Percentiles rank a stretch among this genome's conserved stretches.
phyloP scores from a whole-genome alignment of 805 yeast species.

The Tetrapisispora arboricola region DNA sequence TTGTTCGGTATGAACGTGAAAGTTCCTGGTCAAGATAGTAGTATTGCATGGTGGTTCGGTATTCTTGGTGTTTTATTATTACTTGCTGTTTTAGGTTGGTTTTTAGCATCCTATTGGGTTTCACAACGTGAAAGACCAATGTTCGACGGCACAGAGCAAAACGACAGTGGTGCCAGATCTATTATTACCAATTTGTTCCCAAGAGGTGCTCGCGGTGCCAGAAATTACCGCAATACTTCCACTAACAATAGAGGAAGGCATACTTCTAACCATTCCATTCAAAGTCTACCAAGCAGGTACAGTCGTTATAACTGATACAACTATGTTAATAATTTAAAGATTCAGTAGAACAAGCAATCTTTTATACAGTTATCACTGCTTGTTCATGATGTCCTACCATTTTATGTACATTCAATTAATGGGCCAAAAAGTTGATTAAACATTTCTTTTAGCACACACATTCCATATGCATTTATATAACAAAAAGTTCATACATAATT shows the following conservation, averaged over 20 bases:
- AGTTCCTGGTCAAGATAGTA: constrained; percentile 58
- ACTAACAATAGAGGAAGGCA: not conserved
- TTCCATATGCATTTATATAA: not conserved
- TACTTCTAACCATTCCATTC: constrained; percentile 9
- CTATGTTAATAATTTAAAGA: not conserved
- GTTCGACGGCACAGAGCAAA: constrained; percentile 24
- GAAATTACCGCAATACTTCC: constrained; percentile 3
- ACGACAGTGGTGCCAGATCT: constrained; percentile 28
- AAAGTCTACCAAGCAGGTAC: constrained; percentile 15
- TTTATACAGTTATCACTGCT: too few species aligned
- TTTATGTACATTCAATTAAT: too few species aligned
- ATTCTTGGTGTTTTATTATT: constrained; percentile 44
- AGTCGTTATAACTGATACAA: constrained; percentile 11
- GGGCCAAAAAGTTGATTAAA: too few species aligned
- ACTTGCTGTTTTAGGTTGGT: constrained; percentile 32
- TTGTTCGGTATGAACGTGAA: constrained; percentile 91
- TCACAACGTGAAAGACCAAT: constrained; percentile 22
- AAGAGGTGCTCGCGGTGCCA: constrained; percentile 5
- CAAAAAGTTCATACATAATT: not conserved
- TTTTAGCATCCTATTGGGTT: constrained; percentile 36
- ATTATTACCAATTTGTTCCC: constrained; percentile 22
- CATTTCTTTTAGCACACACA: not conserved
- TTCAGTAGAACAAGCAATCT: too few species aligned
- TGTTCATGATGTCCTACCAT: too few species aligned
- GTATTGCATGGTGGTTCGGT: constrained; percentile 58